Evolutionary conservation across 208 protist genomes (phyloP), one percentile per base, ranked within the genome.

Genomic region (Strigomonas culicis): DNA sequence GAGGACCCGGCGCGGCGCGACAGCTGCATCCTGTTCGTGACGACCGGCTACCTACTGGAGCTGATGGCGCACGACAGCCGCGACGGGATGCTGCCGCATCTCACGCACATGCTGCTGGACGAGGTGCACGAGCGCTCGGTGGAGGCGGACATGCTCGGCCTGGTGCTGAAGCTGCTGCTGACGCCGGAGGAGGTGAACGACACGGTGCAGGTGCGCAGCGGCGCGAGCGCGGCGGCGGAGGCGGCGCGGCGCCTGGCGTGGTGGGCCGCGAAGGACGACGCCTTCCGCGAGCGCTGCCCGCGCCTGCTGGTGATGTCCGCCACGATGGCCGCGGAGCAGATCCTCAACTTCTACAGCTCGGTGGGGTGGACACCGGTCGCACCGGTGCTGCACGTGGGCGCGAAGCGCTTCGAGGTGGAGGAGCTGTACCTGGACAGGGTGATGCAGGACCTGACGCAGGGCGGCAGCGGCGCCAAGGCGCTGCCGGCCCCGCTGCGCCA

Each of bases 71-170:
- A 72, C 68, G 58, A 70, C 15, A 47, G 64, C 22, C 51, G 61
- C n/a, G 59, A 62, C 32, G 57, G 44, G 50, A 55, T 92, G 25
- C 46, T 63, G 7, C 50, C 27, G 39, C 65, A 77, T 49, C 51
- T 64, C 19, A 67, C 70, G 31, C 70, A 79, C 68, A 24, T 80
- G 31, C 49, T 84, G 22, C 59, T 84, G 43, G 79, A 84, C 56
- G 79, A 84, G 60, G 73, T 80, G 50, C 79, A 84, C 66, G 79
- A 84, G 60, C 68, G 73, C 39, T 68, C 55, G 15, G 44, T 77
- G 22, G 70, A 84, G 32, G 44, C 59, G 11, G 74, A 84, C 51
- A 77, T 84, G 52, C 57, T 84, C 27, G 36, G 59, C 19, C 68
- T 87, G 4, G 59, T 90, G 15, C 24, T 86, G 2, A 63, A 69